Base-by-base conservation (phyloP, 768 basidiomycete species). In the Termitomyces sp. region DNA sequence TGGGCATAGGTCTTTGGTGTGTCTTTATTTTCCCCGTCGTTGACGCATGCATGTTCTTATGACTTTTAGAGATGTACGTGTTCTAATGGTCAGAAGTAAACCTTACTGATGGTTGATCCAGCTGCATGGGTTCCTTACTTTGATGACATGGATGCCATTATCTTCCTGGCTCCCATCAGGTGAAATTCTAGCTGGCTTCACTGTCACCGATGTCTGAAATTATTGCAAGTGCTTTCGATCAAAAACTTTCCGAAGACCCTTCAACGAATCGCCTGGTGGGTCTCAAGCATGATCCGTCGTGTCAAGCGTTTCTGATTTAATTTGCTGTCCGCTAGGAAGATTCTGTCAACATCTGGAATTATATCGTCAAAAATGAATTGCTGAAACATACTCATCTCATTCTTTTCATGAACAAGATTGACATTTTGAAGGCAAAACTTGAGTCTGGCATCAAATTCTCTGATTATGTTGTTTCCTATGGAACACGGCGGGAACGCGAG, bases 391-490 rank as follows among this genome's bases (percentile, higher is more conserved):
- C 90, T 30, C 86, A 88, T 61, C 74, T 91, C 34, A 85, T 91
- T 58, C 75, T 91, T 45, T 92, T 91, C 74, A 74, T 92, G 52
- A 92, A 91, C 72, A 92, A 92, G 67, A 85, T 85, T 57, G 89
- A 91, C 63, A 86, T 91, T 57, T 71, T 91, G 53, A 80, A 80
- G 58, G 63, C 75, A 44, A 91, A 91, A 64, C 79, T 91, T 11
- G 70, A 73, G 19, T 76, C 85, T 1, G 89, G 89, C 30, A 77
- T 88, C 55, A 76, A 77, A 57, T 71, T 91, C 30, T 70, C 76
- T 34, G 84, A 86, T 65, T 87, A 86, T 62, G 87, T 91, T 30
- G 79, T 86, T 46, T 88, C 85, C 46, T 91, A 86, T 64, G 81
- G 79, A 9, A 80, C 85, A 55, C 78, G 87, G 46, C 73, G 81